A percentile compares a stretch with the other conserved stretches of the same genome.
Conservation (phyloP, 208 protist species). For the Leishmania aethiopica region DNA sequence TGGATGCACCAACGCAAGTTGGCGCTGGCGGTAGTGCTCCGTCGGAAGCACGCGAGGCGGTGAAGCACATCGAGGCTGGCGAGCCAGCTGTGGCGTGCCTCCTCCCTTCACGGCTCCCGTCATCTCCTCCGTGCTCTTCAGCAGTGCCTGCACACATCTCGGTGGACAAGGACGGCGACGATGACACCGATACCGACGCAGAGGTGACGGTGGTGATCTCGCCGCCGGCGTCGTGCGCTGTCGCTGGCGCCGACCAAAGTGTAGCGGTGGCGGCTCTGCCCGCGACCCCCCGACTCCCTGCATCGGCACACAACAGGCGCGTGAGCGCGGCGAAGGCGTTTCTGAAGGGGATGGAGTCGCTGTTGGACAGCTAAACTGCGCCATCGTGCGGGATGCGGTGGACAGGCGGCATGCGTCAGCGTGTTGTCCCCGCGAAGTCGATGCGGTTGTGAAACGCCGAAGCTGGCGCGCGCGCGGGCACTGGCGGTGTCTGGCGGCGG, state of each 20-base stretch:
- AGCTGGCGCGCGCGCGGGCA: neutral
- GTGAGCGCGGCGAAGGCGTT: slow-evolving; percentile 24
- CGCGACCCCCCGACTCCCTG: neutral
- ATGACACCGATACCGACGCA: neutral
- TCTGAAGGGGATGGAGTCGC: slow-evolving; percentile 26
- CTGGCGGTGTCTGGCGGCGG: neutral
- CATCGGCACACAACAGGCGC: slow-evolving; percentile 11
- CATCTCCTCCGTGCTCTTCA: neutral
- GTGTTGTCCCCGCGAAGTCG: neutral
- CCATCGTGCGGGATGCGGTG: neutral
- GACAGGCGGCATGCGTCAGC: neutral
- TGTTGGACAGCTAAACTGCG: slow-evolving; percentile 12
- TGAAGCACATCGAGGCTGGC: neutral
- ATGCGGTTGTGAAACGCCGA: neutral
- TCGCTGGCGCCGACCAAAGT: neutral
- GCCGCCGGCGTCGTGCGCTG: neutral
- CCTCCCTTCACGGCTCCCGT: neutral
- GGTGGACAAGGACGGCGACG: neutral
- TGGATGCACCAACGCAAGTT: neutral
- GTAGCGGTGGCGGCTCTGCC: neutral
- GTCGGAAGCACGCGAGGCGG: neutral
- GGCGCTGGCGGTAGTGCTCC: neutral
- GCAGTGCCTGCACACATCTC: neutral
- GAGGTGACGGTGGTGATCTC: slow-evolving; percentile 7
- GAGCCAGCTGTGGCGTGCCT: neutral